Conservation (phyloP, 176 grass and related monocot genomes). For the Juncus effusus region DNA sequence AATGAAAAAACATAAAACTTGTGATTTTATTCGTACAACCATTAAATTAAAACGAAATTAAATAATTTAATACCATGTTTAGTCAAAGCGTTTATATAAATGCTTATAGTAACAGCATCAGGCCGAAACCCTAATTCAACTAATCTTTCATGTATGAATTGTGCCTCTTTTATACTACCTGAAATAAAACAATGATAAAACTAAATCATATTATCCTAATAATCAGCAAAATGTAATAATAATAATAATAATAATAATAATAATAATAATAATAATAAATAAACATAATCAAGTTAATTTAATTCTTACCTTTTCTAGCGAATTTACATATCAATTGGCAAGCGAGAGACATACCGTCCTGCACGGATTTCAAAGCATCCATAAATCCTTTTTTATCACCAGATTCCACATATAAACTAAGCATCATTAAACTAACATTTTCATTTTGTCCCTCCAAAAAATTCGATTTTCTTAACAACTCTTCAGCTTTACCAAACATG, state of each 20-base stretch:
- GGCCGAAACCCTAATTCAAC: constrained; percentile 45
- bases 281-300: constrained; percentile 8
- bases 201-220: too few relatives aligned
- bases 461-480: constrained; percentile 32
- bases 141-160: constrained; percentile 52
- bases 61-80: constrained; percentile 47
- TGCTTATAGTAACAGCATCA: constrained; percentile 75
- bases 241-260: constrained; percentile 7
- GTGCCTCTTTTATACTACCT: constrained; percentile 52
- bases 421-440: constrained; percentile 29
- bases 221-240: too few relatives aligned
- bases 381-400: constrained; percentile 28
- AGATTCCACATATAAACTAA: constrained; percentile 35
- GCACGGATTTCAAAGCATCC: constrained; percentile 44
- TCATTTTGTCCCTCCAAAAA: constrained; percentile 23
- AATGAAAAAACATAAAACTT: neutral
- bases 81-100: constrained; percentile 68
- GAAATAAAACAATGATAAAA: constrained; percentile 40
- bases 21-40: neutral
- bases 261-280: constrained; percentile 15
- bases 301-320: constrained; percentile 65
- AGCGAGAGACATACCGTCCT: constrained; percentile 37
- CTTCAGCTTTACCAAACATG: constrained; percentile 41
- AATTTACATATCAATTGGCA: constrained; percentile 70
- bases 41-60: constrained; percentile 15